phyloP scores from a whole-genome alignment of 805 yeast species.

The Cyberlindnera samutprakarnensis region DNA sequence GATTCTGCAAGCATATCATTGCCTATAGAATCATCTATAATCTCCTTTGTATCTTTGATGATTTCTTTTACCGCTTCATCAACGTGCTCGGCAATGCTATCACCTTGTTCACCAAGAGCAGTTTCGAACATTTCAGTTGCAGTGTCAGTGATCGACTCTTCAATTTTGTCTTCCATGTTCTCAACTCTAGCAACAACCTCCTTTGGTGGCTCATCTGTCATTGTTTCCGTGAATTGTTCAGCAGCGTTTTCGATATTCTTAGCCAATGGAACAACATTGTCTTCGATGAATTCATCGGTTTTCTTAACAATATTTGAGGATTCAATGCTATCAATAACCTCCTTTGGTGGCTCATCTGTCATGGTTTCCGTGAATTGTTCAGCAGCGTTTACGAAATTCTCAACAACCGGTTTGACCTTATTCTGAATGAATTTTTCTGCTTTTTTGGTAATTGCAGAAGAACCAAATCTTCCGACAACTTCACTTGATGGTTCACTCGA shows the following conservation, averaged over 20 bases:
- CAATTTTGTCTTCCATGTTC: no score
- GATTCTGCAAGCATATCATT: slow-evolving; percentile 1
- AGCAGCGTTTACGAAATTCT: no score
- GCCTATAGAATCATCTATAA: slow-evolving; percentile 1
- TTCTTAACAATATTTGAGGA: slow-evolving; percentile 1
- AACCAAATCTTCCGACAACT: no score
- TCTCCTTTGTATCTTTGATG: neutral
- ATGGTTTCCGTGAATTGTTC: neutral
- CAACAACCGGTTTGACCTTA: neutral
- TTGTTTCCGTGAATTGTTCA: neutral
- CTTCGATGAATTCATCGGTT: neutral
- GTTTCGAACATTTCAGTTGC: slow-evolving; percentile 7
- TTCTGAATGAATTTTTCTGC: neutral
- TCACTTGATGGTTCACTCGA: no score
- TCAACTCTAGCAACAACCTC: no score
- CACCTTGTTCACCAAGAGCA: slow-evolving; percentile 10
- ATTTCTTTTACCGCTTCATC: slow-evolving; percentile 5
- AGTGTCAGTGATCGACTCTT: no score
- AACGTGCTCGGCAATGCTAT: slow-evolving; percentile 7
- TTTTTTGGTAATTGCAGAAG: no score
- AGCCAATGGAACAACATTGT: neutral
- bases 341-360: neutral
- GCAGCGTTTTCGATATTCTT: no score
- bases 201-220: no score
- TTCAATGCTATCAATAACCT: no score